These are phyloP conservation scores for Rhododendron williamsianum DNA, from an alignment of 148 eudicot species.

Conservation along the genomic window DNA sequence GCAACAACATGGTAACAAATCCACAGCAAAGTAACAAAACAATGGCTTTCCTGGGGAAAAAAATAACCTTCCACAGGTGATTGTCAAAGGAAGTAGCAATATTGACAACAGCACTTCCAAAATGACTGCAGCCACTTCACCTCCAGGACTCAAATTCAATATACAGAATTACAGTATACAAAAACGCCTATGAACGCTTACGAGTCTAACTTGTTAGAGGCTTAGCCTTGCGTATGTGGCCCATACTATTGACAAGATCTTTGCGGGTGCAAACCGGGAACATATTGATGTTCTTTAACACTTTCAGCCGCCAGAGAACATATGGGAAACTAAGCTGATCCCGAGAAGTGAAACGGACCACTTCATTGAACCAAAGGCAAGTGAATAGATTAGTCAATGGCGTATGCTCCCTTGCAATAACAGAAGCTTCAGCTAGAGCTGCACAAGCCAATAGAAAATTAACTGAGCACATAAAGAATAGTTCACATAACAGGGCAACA, in stretches of 20 bases:
- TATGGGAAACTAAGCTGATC: conserved; percentile 96
- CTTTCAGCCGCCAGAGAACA: conserved; percentile 76
- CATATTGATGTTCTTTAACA: conserved; percentile 61
- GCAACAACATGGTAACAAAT: not conserved
- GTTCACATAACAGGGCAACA: not conserved
- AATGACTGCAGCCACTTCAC: not conserved
- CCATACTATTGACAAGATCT: conserved; percentile 98
- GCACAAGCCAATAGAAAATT: conserved; percentile 18
- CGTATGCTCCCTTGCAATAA: conserved; percentile 79
- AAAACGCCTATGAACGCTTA: not conserved
- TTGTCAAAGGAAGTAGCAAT: not conserved
- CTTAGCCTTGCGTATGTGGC: conserved; percentile 89
- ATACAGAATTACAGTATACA: not conserved
- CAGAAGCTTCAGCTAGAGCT: conserved; percentile 92
- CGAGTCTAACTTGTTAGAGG: conserved; percentile 41
- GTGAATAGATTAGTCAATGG: conserved; percentile 73
- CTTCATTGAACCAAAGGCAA: conserved; percentile 98
- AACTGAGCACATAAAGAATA: not conserved
- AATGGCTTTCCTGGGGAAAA: not conserved
- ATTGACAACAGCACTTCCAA: not conserved
- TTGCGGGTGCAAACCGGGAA: conserved; percentile 95
- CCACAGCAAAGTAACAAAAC: not conserved
- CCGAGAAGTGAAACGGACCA: conserved; percentile 93
- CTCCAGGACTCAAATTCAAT: not conserved
- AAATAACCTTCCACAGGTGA: not conserved